Evolutionary conservation across 1,284 basidiomycete species (phyloP), one percentile per base, ranked within the genome.

Genomic region (Heterobasidion annosum): DNA sequence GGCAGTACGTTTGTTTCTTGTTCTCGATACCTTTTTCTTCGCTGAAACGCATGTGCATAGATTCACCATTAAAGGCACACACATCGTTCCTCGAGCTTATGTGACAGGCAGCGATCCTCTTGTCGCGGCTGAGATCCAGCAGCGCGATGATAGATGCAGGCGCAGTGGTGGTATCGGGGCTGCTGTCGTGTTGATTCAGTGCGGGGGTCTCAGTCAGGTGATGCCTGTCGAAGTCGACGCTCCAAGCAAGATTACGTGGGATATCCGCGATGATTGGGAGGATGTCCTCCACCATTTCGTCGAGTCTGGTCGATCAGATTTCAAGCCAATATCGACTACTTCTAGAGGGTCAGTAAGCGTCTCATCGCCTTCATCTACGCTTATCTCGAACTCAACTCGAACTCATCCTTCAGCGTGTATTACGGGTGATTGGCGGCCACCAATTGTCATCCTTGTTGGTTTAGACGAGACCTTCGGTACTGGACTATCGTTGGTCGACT

Each of bases 161-260:
- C 75, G 76, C 35, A 75, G 67, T 56, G 87, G 87, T 18, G 88
- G 87, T 7, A 82, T 90, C 61, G 87, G 87, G 32, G 79, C 83
- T 2, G 74, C 83, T 1, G 75, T 90, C 51, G 75, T 90, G 66
- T 73, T 90, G 64, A 74, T 90, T 57, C 85, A 90, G 64, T 88
- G 86, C 62, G 82, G 78, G 40, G 75, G 76, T 15, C 75, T 88
- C 63, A 83, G 79, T 63, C 86, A 90, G 62, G 87, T 90, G 57
- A 86, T 90, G 82, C 87, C 87, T 33, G 85, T 90, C 56, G 87
- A 90, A 65, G 83, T 90, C 48, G 87, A 89, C 65, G 77, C 83
- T 8, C 87, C 85, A 1, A 71, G 74, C 54, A 82, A 79, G 60
- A 88, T 89, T 63, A 71, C 79, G 18, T 89, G 86, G 87, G 87